These are phyloP conservation scores for Hymenoscyphus albidus DNA, from an alignment of 2,329 filamentous ascomycete genomes.

Conservation along the genomic window DNA sequence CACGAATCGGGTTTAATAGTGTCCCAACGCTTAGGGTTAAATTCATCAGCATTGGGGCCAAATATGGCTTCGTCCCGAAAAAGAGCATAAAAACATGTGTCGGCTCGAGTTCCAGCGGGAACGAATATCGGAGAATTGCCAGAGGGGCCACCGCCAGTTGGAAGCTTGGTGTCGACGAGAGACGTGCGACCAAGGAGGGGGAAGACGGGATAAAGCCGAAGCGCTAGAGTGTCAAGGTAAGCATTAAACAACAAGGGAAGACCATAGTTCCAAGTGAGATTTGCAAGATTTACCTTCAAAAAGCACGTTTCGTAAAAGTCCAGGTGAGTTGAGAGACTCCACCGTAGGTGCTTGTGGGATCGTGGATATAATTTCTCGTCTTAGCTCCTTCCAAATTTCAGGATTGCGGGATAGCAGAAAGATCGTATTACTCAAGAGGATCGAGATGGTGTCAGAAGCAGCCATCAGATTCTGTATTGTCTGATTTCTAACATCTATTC, in stretches of 20 bases:
- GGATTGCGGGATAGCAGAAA: slow-evolving; percentile 3
- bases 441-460: background rate
- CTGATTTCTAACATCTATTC: background rate
- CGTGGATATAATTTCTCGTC: background rate
- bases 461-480: slow-evolving; percentile 2
- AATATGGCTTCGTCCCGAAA: background rate
- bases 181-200: background rate
- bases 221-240: background rate
- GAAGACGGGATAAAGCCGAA: background rate
- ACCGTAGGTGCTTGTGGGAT: background rate
- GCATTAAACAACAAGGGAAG: no score
- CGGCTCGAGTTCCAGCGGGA: background rate
- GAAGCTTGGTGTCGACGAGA: background rate
- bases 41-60: background rate
- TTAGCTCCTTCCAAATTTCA: background rate
- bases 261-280: no score
- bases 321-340: background rate
- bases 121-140: background rate
- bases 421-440: background rate
- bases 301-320: slow-evolving; percentile 1
- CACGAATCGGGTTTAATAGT: background rate
- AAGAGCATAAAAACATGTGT: background rate
- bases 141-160: background rate
- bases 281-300: no score
- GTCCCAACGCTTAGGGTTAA: background rate